A percentile compares a stretch with the other conserved stretches of the same genome.
Evolutionary conservation across 495 filamentous ascomycete species (phyloP).

Genomic region (Parathielavia hyrcaniae): DNA sequence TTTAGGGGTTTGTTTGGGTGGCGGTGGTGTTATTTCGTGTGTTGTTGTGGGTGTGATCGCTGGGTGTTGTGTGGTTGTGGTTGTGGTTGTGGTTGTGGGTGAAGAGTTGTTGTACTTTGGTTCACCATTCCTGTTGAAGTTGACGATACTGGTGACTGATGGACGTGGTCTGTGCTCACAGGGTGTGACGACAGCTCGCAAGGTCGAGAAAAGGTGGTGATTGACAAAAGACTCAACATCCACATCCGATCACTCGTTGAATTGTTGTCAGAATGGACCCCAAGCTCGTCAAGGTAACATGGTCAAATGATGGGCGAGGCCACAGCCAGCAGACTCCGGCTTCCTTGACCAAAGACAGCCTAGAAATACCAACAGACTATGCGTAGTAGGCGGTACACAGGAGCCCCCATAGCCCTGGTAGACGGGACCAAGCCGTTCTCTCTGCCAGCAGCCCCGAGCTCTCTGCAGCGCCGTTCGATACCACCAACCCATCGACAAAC

Average conservation of each 20-base stretch:
- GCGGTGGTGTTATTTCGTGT: not conserved
- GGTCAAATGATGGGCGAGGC: not conserved
- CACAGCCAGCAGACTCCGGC: not conserved
- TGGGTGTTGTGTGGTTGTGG: not conserved
- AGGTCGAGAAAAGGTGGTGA: not conserved
- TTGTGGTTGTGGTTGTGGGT: not conserved
- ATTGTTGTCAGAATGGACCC: not conserved
- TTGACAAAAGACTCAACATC: not conserved
- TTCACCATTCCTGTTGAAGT: not conserved
- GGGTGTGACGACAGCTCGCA: no score
- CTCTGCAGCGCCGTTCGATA: not conserved
- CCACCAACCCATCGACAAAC: not conserved
- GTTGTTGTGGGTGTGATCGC: not conserved
- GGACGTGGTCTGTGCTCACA: not conserved
- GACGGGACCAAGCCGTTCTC: not conserved
- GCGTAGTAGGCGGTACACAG: not conserved
- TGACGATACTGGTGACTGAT: not conserved
- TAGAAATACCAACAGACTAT: not conserved
- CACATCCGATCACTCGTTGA: not conserved
- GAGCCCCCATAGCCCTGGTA: not conserved
- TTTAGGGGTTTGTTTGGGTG: not conserved
- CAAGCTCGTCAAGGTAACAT: not conserved
- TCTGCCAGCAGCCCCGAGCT: not conserved
- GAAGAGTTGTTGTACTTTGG: not conserved
- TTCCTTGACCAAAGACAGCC: not conserved